Evolutionary conservation across 2,329 filamentous ascomycete species (phyloP), one percentile per base, ranked within the genome.

Genomic region (Colletotrichum tofieldiae): DNA sequence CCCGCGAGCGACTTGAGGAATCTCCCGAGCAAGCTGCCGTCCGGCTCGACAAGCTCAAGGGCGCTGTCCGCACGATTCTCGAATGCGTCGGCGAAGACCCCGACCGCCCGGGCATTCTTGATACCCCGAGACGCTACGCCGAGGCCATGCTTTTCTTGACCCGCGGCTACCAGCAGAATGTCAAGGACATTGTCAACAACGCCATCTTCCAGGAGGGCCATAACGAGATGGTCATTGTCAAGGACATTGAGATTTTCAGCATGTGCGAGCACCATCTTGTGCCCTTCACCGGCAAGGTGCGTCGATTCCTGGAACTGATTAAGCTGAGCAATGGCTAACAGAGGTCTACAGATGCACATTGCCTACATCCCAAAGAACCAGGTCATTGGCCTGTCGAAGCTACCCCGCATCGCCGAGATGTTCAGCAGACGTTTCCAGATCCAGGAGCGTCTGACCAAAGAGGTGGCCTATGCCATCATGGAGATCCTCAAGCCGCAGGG

Each of bases 201-300:
- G 96, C 96, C 23, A 93, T 98, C 65, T 99, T 99, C 84, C 93
- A 98, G 78, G 96, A 98, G 82, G 94, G 96, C 74, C 96, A 98
- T 80, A 96, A 98, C 79, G 96, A 99, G 83, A 90, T 99, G 85
- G 95, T 99, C 39, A 98, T 98, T 78, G 94, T 99, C 71, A 98
- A 97, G 84, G 95, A 98, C 79, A 98, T 99, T 78, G 95, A 98
- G 80, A 90, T 98, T 16, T 97, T 95, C 82, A 96, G 93, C 75
- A 86, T 98, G 54, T 99, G 96, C 86, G 96, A 99, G 85, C 96
- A 99, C 82, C 96, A 99, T 80, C 89, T 99, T 80, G 96, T 99
- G 9, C 96, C 96, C 0, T 99, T 99, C 79, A 96, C 90, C 3
- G 96, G 96, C 78, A 98, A 98, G 90, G 94, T 95, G 86, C 61